phyloP scores from a whole-genome alignment of 306 rosid species.

The Cucurbita pepo region DNA sequence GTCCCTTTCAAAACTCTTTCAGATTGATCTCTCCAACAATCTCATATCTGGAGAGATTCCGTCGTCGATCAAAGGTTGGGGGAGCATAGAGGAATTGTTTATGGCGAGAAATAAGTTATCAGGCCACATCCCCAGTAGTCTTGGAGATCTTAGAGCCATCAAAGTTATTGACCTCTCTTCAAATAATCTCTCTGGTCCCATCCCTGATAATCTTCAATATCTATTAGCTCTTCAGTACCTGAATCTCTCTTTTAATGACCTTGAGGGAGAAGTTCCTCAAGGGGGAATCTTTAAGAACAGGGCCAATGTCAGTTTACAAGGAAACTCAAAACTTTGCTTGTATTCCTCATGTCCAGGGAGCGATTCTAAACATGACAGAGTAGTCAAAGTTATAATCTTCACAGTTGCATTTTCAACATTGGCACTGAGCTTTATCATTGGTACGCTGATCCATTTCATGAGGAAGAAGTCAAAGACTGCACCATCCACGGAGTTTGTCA shows the following conservation, averaged over 20 bases:
- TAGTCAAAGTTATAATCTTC: constrained; percentile 5
- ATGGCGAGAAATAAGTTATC: not conserved
- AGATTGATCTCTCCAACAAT: constrained; percentile 53
- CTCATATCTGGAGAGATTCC: constrained; percentile 32
- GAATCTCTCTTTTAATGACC: constrained; percentile 43
- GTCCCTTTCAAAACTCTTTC: constrained; percentile 12
- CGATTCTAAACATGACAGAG: not conserved
- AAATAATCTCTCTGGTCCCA: constrained; percentile 48
- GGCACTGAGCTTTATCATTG: constrained; percentile 18
- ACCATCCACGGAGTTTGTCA: not conserved
- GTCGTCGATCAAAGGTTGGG: constrained; percentile 19
- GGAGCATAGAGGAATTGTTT: not conserved
- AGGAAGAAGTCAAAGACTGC: constrained; percentile 11
- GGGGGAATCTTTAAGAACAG: constrained; percentile 15
- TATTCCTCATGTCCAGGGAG: constrained; percentile 9
- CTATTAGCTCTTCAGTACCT: constrained; percentile 25
- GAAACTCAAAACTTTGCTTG: constrained; percentile 41
- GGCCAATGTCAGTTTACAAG: constrained; percentile 27
- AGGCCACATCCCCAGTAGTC: constrained; percentile 32
- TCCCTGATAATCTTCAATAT: constrained; percentile 37
- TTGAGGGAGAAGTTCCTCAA: constrained; percentile 54
- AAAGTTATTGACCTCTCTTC: constrained; percentile 18
- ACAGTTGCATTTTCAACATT: constrained; percentile 2
- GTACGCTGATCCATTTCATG: constrained; percentile 16
- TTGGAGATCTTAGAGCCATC: constrained; percentile 42